Conservation (phyloP, 345 rosid species). For the Corchorus olitorius region DNA sequence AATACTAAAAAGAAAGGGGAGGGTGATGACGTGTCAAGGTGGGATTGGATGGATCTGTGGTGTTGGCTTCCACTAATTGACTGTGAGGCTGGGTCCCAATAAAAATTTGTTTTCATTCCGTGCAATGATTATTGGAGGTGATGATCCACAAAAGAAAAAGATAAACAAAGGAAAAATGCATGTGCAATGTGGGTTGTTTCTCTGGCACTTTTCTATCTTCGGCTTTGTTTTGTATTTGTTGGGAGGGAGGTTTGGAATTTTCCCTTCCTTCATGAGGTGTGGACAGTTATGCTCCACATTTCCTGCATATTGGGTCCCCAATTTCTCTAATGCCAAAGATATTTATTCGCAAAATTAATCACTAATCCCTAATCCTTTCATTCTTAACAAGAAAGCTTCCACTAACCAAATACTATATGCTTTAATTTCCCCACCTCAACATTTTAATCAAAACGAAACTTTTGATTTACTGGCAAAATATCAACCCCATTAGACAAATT, state of each 20-base stretch:
- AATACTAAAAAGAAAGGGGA: neutral
- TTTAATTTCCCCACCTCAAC: conserved; percentile 9
- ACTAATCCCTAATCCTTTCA: conserved; percentile 9
- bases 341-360: conserved; percentile 12
- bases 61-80: conserved; percentile 46
- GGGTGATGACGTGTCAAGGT: conserved; percentile 24
- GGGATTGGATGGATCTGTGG: conserved; percentile 22
- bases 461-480: neutral
- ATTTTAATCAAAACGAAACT: neutral
- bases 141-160: conserved; percentile 29
- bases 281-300: conserved; percentile 44
- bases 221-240: conserved; percentile 34
- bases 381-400: conserved; percentile 23
- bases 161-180: conserved; percentile 38
- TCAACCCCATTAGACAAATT: neutral
- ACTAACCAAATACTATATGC: neutral
- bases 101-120: conserved; percentile 33
- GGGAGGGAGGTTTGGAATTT: conserved; percentile 31
- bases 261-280: conserved; percentile 28
- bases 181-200: conserved; percentile 46
- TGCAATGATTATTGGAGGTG: conserved; percentile 51
- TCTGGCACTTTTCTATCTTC: conserved; percentile 36
- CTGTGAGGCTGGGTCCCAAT: conserved; percentile 21
- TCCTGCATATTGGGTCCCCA: conserved; percentile 31
- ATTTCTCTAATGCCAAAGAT: neutral